Conservation (phyloP, 2,329 filamentous ascomycete genomes). For the Claviceps sorghi region DNA sequence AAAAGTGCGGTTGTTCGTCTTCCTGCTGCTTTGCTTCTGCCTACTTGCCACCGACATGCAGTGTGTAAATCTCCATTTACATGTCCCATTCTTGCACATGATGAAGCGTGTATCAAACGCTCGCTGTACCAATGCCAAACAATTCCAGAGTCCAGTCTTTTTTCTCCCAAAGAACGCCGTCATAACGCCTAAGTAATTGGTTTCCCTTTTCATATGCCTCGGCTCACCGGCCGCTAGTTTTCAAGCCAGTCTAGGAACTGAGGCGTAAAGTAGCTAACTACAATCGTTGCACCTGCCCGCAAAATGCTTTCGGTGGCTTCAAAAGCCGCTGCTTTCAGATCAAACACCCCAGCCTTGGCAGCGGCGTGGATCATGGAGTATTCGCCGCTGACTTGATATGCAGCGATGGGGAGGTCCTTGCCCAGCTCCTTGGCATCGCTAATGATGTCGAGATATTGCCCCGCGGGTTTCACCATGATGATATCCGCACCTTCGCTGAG, state of each 20-base stretch:
- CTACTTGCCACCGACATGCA: not conserved
- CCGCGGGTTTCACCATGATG: slow-evolving; percentile 98
- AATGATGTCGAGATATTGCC: slow-evolving; percentile 93
- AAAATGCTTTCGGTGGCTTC: slow-evolving; percentile 90
- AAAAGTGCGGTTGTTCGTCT: not conserved
- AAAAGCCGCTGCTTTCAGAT: slow-evolving; percentile 85
- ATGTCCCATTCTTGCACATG: not conserved
- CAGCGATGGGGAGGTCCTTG: slow-evolving; percentile 79
- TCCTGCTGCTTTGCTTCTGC: not conserved
- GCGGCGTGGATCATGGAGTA: slow-evolving; percentile 96
- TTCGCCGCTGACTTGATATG: slow-evolving; percentile 94
- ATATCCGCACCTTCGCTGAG: slow-evolving; percentile 91
- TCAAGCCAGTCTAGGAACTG: slow-evolving; percentile 57
- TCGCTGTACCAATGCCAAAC: not conserved
- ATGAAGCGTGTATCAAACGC: not conserved
- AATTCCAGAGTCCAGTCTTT: not conserved
- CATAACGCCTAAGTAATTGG: not conserved
- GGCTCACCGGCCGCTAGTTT: slow-evolving; percentile 18
- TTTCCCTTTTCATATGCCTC: not conserved
- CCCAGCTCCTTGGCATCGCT: slow-evolving; percentile 92
- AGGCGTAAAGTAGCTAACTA: slow-evolving; percentile 89
- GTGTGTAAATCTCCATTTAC: too few species aligned
- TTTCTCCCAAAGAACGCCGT: not conserved
- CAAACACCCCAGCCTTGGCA: slow-evolving; percentile 91
- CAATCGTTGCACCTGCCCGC: slow-evolving; percentile 80